Percentiles rank a stretch among this genome's conserved stretches.
These are phyloP conservation scores for Xylariaceae sp. DNA, from an alignment of 2,329 filamentous ascomycete genomes.

Conservation along the genomic window DNA sequence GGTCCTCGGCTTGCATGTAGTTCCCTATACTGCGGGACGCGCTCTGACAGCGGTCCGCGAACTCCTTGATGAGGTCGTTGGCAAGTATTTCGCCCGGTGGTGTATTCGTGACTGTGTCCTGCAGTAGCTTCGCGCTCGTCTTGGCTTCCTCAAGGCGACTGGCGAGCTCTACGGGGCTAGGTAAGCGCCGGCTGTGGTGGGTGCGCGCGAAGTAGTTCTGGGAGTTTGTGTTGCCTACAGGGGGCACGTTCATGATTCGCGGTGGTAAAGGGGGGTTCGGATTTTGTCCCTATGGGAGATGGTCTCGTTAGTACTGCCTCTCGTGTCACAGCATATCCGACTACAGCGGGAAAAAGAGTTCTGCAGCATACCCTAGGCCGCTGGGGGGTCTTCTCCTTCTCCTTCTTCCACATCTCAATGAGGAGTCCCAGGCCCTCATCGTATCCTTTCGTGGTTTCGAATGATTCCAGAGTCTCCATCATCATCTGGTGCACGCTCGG, in stretches of 20 bases:
- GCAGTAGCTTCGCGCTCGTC: conserved; percentile 86
- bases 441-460: conserved; percentile 66
- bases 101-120: conserved; percentile 86
- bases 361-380: conserved; percentile 39
- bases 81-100: conserved; percentile 67
- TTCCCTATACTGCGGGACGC: conserved; percentile 78
- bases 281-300: conserved; percentile 15
- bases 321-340: too few relatives aligned
- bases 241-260: conserved; percentile 38
- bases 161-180: conserved; percentile 70
- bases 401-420: conserved; percentile 83
- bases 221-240: conserved; percentile 34
- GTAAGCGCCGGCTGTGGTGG: conserved; percentile 48
- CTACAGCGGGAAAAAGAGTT: too few relatives aligned
- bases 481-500: conserved; percentile 78
- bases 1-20: conserved; percentile 78
- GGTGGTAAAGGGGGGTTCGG: conserved; percentile 23
- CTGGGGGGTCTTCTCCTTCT: conserved; percentile 64
- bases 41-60: conserved; percentile 77
- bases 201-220: conserved; percentile 56
- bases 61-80: conserved; percentile 91
- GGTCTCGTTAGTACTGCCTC: conserved; percentile 7
- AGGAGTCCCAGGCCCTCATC: conserved; percentile 71
- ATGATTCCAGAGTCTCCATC: conserved; percentile 77
- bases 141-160: conserved; percentile 84